Base-by-base conservation (phyloP, 495 filamentous ascomycete species). In the Podospora australis region DNA sequence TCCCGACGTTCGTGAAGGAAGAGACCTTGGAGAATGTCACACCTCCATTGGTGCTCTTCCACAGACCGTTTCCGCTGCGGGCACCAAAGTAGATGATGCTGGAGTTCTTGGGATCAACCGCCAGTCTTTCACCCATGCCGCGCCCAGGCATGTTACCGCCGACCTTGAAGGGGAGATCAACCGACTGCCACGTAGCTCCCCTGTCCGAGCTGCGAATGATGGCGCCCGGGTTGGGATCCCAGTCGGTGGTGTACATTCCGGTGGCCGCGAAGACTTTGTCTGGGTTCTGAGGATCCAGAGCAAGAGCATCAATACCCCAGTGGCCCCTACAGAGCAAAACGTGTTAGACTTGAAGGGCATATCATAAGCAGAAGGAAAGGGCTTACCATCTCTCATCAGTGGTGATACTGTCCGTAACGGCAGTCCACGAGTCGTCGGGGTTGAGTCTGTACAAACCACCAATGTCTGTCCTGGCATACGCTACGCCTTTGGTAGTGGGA, bases 121-220 rank as follows among this genome's bases (percentile, higher is more conserved):
- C 78, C 20, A 82, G 71, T 5, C 80, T 70, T 62, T 83, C 80
- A 20, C 80, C 80, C 65, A 75, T 78, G 16, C 79, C 79, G 21
- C 80, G 70, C n/a, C 80, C 80, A 2, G 78, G 78, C 78, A 81
- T 82, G 55, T 83, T 84, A 0, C 79, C 78, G 5, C 79, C 79
- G 38, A 78, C 75, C 53, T 80, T 78, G 65, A 83, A 82, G 2
- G 79, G 66, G 1, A 81, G 61, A 6, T 60, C 60, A 2, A 67
- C 69, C 8, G 54, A 56, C 2, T 62, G 52, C 69, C 75, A 81
- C 2, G 75, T 79, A 6, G 49, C 60, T 5, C 79, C 78, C 40
- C 67, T 63, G 55, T 82, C 72, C 10, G 59, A 67, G 8, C 69
- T 74, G 36, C 67, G 65, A 29, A 78, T 68, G 38, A 81, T 76